Evolutionary conservation across 306 rosid species (phyloP), one percentile per base, ranked within the genome.

Genomic region (Pachyrhizus erosus): DNA sequence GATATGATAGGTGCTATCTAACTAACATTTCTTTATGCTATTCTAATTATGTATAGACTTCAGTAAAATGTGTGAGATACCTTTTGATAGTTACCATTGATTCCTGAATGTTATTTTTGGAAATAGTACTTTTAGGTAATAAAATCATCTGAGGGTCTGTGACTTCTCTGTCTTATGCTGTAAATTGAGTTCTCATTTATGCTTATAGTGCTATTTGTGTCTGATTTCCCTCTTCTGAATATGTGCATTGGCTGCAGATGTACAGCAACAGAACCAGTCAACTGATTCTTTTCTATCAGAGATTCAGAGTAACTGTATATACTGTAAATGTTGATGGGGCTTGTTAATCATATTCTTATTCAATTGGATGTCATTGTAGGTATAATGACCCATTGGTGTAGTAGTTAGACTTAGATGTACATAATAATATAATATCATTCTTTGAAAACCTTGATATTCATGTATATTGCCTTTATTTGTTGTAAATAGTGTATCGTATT

Each of bases 181-280:
- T 82, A 24, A 31, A 45, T 65, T 65, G 23, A 45, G 67, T 69
- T 77, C 68, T 60, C 61, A 51, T 76, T 67, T 70, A 49, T 83
- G 54, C 29, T 14, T 42, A 0, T 48, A 40, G 42, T 71, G 29
- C 11, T 48, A 26, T 18, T 51, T 64, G 39, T 43, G 39, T 83
- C 68, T 33, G 51, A 70, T 70, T 81, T 77, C 67, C 48, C 51
- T 5, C 48, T 77, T 60, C 27, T 67, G 60, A 81, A 8, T 42
- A 57, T 77, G 80, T 78, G 76, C 42, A 45, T 71, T 85, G 65
- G 61, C 51, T 82, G 87, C 87, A 88, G 88, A 85, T 82, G 88
- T 82, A 85, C 83, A 82, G 87, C 54, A 52, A 74, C 65, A 27
- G 83, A 77, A 68, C 84, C 84, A 43, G 84, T 62, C 34, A 17